These are phyloP conservation scores for Paradendryphiella salina DNA, from an alignment of 2,329 filamentous ascomycete species.

Conservation along the genomic window DNA sequence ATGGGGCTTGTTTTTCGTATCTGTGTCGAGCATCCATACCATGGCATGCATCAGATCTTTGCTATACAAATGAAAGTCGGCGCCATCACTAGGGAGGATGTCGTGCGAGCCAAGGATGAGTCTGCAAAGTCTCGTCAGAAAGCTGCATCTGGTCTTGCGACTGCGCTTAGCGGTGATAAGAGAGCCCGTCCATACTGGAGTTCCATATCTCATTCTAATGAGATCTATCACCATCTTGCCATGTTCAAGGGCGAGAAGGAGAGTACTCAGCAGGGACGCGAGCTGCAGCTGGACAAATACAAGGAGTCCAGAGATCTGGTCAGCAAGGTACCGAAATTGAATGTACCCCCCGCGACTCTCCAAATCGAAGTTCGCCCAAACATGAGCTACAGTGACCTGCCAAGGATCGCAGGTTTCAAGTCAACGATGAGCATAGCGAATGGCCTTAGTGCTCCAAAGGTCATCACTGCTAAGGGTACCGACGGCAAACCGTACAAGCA, in stretches of 20 bases:
- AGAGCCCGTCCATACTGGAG: conserved; percentile 64
- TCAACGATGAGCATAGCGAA: conserved; percentile 81
- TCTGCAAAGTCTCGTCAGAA: conserved; percentile 72
- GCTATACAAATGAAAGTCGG: conserved; percentile 59
- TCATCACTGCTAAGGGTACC: conserved; percentile 77
- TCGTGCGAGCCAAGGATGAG: conserved; percentile 68
- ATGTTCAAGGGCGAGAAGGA: conserved; percentile 65
- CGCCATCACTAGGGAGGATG: conserved; percentile 56
- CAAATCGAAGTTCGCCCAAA: conserved; percentile 74
- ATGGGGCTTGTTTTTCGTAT: conserved; percentile 76
- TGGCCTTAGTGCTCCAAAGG: conserved; percentile 90
- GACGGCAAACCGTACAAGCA: conserved; percentile 84
- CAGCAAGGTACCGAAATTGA: conserved; percentile 64
- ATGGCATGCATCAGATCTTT: conserved; percentile 97
- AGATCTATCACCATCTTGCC: conserved; percentile 65
- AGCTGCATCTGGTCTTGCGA: conserved; percentile 71
- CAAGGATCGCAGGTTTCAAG: conserved; percentile 72
- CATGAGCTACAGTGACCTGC: conserved; percentile 75
- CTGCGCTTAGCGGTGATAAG: conserved; percentile 60
- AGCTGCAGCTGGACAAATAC: conserved; percentile 66
- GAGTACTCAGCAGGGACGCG: conserved; percentile 67
- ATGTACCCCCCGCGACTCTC: conserved; percentile 87
- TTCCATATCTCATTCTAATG: conserved; percentile 73
- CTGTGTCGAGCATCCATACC: conserved; percentile 90
- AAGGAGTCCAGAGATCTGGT: conserved; percentile 65